Evolutionary conservation across 306 rosid genomes (phyloP).

Genomic region (Nissolia schottii): DNA sequence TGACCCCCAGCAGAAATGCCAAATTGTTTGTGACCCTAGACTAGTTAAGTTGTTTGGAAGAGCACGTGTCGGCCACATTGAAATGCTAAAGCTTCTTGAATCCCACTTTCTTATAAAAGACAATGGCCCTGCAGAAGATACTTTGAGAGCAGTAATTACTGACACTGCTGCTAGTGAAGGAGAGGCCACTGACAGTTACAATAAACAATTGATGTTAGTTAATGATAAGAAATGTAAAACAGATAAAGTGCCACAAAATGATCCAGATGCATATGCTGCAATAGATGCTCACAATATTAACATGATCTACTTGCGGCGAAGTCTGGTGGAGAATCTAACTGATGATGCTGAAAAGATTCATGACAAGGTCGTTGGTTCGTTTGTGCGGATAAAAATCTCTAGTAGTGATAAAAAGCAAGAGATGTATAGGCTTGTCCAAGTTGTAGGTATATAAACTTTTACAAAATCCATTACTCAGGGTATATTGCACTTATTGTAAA

Average conservation of each 20-base stretch:
- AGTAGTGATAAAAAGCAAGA: slow-evolving; percentile 72
- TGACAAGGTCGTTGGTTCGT: slow-evolving; percentile 77
- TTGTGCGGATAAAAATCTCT: slow-evolving; percentile 80
- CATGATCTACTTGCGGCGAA: slow-evolving; percentile 73
- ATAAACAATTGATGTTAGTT: slow-evolving; percentile 32
- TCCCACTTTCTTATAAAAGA: slow-evolving; percentile 62
- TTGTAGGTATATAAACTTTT: slow-evolving; percentile 57
- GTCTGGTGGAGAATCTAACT: slow-evolving; percentile 56
- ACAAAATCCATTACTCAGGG: slow-evolving; percentile 3
- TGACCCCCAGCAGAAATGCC: slow-evolving; percentile 68
- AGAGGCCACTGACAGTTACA: slow-evolving; percentile 42
- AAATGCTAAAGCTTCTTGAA: slow-evolving; percentile 86
- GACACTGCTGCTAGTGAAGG: slow-evolving; percentile 43
- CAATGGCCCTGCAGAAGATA: slow-evolving; percentile 29
- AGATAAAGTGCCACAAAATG: slow-evolving; percentile 32
- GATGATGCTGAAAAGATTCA: slow-evolving; percentile 57
- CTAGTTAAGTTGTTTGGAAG: slow-evolving; percentile 72
- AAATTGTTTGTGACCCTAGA: slow-evolving; percentile 75
- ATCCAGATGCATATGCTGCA: slow-evolving; percentile 69
- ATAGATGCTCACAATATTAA: slow-evolving; percentile 77
- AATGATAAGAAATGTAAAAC: slow-evolving; percentile 55
- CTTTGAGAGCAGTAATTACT: slow-evolving; percentile 31
- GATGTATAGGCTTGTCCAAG: slow-evolving; percentile 89
- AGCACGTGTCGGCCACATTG: slow-evolving; percentile 63
- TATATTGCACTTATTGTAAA: not conserved